Conservation (phyloP, 139 green algal species). For the Dunaliella sp. region DNA sequence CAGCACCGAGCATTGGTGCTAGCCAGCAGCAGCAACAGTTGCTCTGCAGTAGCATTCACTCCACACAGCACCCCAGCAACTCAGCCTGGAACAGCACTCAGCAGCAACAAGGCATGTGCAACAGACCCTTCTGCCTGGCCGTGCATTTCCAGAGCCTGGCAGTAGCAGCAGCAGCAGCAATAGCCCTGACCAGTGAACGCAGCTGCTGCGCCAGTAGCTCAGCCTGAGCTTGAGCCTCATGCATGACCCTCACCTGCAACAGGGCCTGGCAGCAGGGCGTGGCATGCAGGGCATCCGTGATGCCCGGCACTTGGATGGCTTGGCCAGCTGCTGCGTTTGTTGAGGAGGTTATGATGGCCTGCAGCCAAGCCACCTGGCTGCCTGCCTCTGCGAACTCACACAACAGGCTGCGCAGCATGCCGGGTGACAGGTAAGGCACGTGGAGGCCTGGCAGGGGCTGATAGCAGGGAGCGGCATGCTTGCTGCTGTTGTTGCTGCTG, state of each 20-base stretch:
- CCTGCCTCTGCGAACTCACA: not conserved
- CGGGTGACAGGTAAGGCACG: constrained; percentile 18
- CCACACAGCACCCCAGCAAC: no score
- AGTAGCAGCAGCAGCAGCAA: no score
- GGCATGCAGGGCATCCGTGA: not conserved
- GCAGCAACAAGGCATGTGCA: no score
- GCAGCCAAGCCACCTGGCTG: constrained; percentile 8
- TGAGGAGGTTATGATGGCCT: not conserved
- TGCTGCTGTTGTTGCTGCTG: not conserved
- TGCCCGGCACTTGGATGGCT: not conserved
- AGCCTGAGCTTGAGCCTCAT: not conserved
- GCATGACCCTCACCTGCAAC: not conserved
- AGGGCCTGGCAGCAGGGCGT: constrained; percentile 6
- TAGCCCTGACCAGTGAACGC: no score
- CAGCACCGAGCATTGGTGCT: no score
- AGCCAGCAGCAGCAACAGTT: no score
- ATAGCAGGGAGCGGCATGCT: not conserved
- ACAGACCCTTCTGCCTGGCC: no score
- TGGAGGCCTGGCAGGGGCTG: constrained; percentile 12
- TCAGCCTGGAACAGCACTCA: no score
- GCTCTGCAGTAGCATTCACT: no score
- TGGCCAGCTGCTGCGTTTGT: not conserved
- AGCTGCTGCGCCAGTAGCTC: not conserved
- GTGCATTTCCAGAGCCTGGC: no score
- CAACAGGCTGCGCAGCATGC: constrained; percentile 14